phyloP scores from a whole-genome alignment of 2,329 filamentous ascomycete genomes.

The Fusarium devonianum region DNA sequence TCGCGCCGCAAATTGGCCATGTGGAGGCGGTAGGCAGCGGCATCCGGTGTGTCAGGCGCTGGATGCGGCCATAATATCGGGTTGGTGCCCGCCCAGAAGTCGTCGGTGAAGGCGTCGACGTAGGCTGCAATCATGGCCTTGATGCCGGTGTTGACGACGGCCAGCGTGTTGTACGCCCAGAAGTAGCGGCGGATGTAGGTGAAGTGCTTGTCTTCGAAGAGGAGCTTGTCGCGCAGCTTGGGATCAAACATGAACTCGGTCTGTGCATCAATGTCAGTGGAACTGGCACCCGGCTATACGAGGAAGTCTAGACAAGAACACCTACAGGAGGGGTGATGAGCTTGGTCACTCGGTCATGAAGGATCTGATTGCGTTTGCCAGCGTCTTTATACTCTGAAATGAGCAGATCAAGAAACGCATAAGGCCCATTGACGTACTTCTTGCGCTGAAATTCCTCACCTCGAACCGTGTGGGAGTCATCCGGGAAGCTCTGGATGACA shows the following conservation, averaged over 20 bases:
- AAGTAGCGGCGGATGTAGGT: slow-evolving; percentile 69
- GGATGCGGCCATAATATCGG: slow-evolving; percentile 63
- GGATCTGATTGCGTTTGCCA: slow-evolving; percentile 62
- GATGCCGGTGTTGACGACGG: slow-evolving; percentile 66
- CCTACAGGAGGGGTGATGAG: slow-evolving; percentile 57
- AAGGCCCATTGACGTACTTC: slow-evolving; percentile 65
- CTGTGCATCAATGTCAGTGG: slow-evolving; percentile 36
- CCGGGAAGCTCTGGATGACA: slow-evolving; percentile 65
- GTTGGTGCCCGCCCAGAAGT: slow-evolving; percentile 65
- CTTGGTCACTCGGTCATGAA: slow-evolving; percentile 64
- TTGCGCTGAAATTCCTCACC: slow-evolving; percentile 60
- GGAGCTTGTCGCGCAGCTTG: slow-evolving; percentile 61
- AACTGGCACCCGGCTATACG: too few relatives aligned
- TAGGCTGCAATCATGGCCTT: slow-evolving; percentile 65
- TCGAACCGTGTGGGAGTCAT: slow-evolving; percentile 64
- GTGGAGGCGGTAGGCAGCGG: slow-evolving; percentile 56
- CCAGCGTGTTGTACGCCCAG: slow-evolving; percentile 68
- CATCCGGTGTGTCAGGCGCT: slow-evolving; percentile 53
- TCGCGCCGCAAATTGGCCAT: slow-evolving; percentile 56
- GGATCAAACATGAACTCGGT: slow-evolving; percentile 66
- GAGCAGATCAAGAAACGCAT: slow-evolving; percentile 66
- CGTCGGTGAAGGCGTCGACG: slow-evolving; percentile 63
- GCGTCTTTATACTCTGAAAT: slow-evolving; percentile 68
- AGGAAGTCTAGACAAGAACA: neutral
- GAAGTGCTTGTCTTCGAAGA: slow-evolving; percentile 68